These are phyloP conservation scores for Forsythia suspensa DNA, from an alignment of 257 asterid genomes.

Conservation along the genomic window DNA sequence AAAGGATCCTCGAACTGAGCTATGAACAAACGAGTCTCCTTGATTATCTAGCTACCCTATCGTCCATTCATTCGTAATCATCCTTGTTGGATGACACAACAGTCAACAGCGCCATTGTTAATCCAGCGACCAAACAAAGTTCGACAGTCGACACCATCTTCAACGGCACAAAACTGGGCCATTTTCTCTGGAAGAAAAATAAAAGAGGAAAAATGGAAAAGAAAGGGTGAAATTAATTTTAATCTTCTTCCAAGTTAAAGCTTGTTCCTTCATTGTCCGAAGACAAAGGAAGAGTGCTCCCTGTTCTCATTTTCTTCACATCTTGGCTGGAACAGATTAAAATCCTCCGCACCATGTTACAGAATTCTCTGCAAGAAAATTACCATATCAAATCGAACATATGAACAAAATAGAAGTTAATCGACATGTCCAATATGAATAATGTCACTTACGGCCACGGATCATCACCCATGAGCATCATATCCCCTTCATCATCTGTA, in stretches of 20 bases:
- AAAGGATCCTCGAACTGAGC: neutral
- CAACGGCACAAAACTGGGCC: neutral
- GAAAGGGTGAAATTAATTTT: neutral
- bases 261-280: constrained; percentile 31
- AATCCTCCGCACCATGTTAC: constrained; percentile 57
- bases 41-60: neutral
- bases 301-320: constrained; percentile 52
- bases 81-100: no score
- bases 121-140: no score
- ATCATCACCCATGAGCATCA: constrained; percentile 93
- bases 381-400: neutral
- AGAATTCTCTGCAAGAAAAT: constrained; percentile 56
- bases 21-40: neutral
- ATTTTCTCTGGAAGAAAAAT: neutral
- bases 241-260: constrained; percentile 22
- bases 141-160: no score
- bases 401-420: neutral
- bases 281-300: constrained; percentile 35
- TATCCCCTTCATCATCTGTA: constrained; percentile 93
- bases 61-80: no score
- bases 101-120: no score
- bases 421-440: neutral
- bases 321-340: constrained; percentile 60
- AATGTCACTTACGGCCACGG: constrained; percentile 82
- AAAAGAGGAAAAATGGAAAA: neutral